A percentile compares a stretch with the other conserved stretches of the same genome.
phyloP scores from a whole-genome alignment of 1,284 basidiomycete genomes.

The Malassezia restricta region DNA sequence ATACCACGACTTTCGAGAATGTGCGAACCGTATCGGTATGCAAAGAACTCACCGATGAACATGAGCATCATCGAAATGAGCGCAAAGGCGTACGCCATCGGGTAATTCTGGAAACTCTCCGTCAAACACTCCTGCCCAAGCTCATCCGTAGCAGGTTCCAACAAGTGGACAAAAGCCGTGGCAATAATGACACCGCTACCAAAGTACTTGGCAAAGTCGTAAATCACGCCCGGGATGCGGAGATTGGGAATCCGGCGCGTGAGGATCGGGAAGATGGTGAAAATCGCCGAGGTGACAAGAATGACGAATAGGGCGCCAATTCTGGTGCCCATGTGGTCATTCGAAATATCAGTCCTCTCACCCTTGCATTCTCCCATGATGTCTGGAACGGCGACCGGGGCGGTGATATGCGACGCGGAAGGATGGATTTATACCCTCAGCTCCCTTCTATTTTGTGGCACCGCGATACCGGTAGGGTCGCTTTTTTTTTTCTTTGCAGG shows the following conservation, averaged over 20 bases:
- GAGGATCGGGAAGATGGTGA: slow-evolving; percentile 71
- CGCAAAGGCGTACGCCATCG: slow-evolving; percentile 38
- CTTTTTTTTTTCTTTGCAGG: too few species aligned
- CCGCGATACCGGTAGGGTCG: neutral
- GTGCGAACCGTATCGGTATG: slow-evolving; percentile 34
- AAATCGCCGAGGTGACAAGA: slow-evolving; percentile 51
- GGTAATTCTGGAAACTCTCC: slow-evolving; percentile 25
- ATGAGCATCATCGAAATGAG: slow-evolving; percentile 38
- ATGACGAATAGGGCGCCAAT: slow-evolving; percentile 83
- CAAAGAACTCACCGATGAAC: slow-evolving; percentile 39
- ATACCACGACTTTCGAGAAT: slow-evolving; percentile 16
- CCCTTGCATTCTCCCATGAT: neutral
- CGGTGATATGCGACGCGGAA: neutral
- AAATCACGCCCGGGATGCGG: slow-evolving; percentile 35
- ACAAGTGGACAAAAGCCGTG: slow-evolving; percentile 53
- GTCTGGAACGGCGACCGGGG: neutral
- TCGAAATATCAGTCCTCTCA: neutral
- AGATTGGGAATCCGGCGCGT: slow-evolving; percentile 52
- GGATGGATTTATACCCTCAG: neutral
- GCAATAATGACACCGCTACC: slow-evolving; percentile 64
- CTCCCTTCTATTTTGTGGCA: neutral
- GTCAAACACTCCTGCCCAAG: slow-evolving; percentile 29
- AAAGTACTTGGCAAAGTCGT: slow-evolving; percentile 75
- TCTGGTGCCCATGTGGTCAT: slow-evolving; percentile 22
- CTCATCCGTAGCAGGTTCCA: slow-evolving; percentile 35